Base-by-base conservation (phyloP, 768 basidiomycete genomes). In the Coprinellus micaceus region DNA sequence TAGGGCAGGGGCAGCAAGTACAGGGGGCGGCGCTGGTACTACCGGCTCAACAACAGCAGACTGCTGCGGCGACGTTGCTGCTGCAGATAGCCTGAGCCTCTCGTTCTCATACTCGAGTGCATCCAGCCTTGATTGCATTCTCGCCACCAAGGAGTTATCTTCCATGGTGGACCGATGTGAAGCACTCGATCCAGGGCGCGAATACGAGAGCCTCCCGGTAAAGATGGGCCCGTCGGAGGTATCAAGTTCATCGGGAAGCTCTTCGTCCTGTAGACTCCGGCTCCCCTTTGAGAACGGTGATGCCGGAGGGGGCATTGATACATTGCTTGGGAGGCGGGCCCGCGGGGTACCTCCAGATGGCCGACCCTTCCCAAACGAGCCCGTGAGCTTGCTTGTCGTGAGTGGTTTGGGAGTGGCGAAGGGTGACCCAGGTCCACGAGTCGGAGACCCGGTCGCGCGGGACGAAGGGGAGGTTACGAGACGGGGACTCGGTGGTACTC, bases 291-390 rank as follows among this genome's bases (percentile, higher is more conserved):
- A 50, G 49, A 57, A 65, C 6, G 89, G 89, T 12, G 88, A 88
- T 0, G 85, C 74, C 17, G 89, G 89, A 2, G 89, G 90, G 2
- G 89, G 90, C 90, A 92, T 91, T 6, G 88, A 84, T 25, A 88
- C 69, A n/a, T 80, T 76, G 62, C 88, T 89, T 28, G 89, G 86
- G 58, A 89, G 66, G 50, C 89, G 78, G 13, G 82, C 78, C 28
- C 87, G 80, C 43, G 86, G 84, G 11, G 85, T 87, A n/a, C 75
- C 33, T 6, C 33, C 33, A 13, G 79, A 75, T 3, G 79, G 71
- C 36, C 76, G 68, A 21, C 66, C 67, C 44, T 57, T 57, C n/a
- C 50, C 56, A 28, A 52, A 57, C 21, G 19, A 55, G 67, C 72
- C 29, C 58, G 64, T 26, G 73, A 67, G 15, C 72, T 66, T n/a